Evolutionary conservation across 495 filamentous ascomycete genomes (phyloP).

Genomic region (Penicillium robsamsonii): DNA sequence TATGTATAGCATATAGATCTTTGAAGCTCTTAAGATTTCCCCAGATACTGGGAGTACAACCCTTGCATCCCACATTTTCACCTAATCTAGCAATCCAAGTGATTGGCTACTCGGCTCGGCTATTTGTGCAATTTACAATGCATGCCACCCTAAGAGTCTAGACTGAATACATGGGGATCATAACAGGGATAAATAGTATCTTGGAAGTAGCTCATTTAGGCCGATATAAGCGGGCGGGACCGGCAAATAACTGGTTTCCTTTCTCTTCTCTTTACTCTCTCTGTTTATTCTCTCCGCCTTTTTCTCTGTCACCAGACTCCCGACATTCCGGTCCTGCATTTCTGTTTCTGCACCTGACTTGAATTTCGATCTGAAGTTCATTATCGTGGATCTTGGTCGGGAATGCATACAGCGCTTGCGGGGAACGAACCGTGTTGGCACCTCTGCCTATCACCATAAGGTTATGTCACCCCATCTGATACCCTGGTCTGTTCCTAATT

Average conservation of each 20-base stretch:
- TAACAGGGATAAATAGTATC: background rate
- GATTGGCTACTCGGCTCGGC: slow-evolving; percentile 8
- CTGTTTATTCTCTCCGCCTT: background rate
- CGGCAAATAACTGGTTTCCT: background rate
- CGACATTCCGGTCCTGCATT: slow-evolving; percentile 3
- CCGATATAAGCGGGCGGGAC: background rate
- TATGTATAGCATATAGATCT: background rate
- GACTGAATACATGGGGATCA: background rate
- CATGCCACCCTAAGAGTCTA: background rate
- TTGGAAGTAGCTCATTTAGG: background rate
- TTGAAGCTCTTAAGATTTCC: background rate
- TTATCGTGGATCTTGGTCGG: background rate
- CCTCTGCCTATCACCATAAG: background rate
- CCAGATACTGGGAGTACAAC: background rate
- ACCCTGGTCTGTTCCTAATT: background rate
- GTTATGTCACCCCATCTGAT: background rate
- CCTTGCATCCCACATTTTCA: background rate
- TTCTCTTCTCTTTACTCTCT: background rate
- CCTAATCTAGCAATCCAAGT: background rate
- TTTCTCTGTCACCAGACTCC: background rate
- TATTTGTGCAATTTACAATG: background rate
- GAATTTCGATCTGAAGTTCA: too few relatives aligned
- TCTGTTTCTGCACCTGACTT: background rate
- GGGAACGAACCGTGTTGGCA: slow-evolving; percentile 1
- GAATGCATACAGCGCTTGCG: slow-evolving; percentile 8